Evolutionary conservation across 2,329 filamentous ascomycete species (phyloP).

Genomic region (Hymenoscyphus occultus): DNA sequence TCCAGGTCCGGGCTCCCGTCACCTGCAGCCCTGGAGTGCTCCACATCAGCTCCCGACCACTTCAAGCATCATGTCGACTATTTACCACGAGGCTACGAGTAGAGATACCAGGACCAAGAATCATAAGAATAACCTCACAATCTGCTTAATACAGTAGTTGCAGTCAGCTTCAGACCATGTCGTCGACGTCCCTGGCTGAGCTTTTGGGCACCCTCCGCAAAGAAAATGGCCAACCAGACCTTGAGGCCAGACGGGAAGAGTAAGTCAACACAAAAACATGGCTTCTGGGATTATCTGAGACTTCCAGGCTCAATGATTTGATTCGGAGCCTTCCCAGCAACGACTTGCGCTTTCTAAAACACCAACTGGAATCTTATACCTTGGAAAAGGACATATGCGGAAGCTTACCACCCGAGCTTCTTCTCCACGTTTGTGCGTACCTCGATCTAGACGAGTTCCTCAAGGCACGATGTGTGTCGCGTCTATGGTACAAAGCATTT

Average conservation of each 20-base stretch:
- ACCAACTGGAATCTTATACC: constrained; percentile 17
- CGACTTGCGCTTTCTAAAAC: constrained; percentile 22
- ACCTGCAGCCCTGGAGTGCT: too few species aligned
- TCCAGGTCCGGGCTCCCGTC: not conserved
- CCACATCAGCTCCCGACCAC: too few species aligned
- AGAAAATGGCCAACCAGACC: constrained; percentile 20
- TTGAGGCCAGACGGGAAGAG: constrained; percentile 20
- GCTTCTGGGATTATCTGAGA: not conserved
- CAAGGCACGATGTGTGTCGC: constrained; percentile 25
- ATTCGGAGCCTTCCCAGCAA: constrained; percentile 15
- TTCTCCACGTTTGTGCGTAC: constrained; percentile 19
- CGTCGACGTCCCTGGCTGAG: constrained; percentile 11
- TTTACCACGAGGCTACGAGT: too few species aligned
- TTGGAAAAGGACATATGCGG: constrained; percentile 20
- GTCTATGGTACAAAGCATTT: constrained; percentile 26
- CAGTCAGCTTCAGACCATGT: constrained; percentile 2
- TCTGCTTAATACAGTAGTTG: too few species aligned
- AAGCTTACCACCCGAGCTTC: constrained; percentile 26
- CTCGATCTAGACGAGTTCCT: constrained; percentile 29
- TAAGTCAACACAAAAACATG: constrained; percentile 13
- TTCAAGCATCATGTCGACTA: too few species aligned
- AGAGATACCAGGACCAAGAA: too few species aligned
- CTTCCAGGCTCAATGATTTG: constrained; percentile 23
- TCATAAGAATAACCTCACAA: too few species aligned
- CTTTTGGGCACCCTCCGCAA: constrained; percentile 17